Evolutionary conservation across 2,329 filamentous ascomycete species (phyloP), one percentile per base, ranked within the genome.

Genomic region (Neodidymelliopsis sp.): DNA sequence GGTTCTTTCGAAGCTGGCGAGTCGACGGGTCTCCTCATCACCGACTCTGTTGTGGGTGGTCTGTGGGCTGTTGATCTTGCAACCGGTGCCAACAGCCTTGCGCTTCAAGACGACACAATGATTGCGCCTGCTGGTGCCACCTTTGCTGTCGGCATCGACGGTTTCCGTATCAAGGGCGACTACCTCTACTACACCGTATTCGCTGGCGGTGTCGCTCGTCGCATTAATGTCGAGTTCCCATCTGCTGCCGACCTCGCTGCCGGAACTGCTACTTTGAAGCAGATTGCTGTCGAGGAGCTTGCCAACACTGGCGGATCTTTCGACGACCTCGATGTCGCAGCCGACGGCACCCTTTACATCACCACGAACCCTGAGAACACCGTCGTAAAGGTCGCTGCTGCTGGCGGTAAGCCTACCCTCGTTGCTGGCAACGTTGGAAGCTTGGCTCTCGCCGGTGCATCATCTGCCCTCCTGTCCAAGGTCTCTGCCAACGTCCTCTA

Each of bases 311-410:
- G 47, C 18, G 47, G 47, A n/a, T 45, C 47, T 3, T 50, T 50
- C 25, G 47, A 50, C 10, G 47, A 50, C 35, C 24, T 52, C 12
- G 49, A 52, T 11, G 43, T 47, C 12, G 42, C 49, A 24, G 33
- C 37, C 38, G 43, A 47, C 29, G 49, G 49, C 18, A 45, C 47
- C 22, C 19, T 45, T 16, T 52, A 52, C 24, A 22, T 52, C 19
- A 43, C 42, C 22, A 47, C 49, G 16, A 52, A 52, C 43, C 49
- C 41, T 13, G 38, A 47, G 37, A 52, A 52, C 31, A 52, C 49
- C 13, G 42, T 54, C 20, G 46, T 50, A 11, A 54, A 46, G 40
- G 41, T 54, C n/a, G 40, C 36, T 15, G 45, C 51, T 28, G 42
- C 25, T 33, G 51, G 51, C 20, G 47, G 47, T 18, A 28, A 45